These are phyloP conservation scores for Melaleuca alternifolia DNA, from an alignment of 345 rosid genomes.

Conservation along the genomic window DNA sequence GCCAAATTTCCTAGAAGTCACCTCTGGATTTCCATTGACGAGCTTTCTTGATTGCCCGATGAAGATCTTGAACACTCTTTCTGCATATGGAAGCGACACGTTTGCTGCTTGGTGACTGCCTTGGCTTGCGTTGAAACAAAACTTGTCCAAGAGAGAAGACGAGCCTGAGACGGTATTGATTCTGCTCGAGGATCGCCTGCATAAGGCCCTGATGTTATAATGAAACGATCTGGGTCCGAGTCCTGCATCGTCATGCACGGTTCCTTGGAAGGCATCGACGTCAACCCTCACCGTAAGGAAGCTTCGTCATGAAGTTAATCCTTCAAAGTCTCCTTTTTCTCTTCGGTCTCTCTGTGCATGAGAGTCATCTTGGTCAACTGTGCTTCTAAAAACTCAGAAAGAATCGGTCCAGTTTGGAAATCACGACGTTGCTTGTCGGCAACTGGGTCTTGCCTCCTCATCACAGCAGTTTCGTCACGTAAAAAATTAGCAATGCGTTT, in stretches of 20 bases:
- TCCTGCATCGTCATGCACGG: neutral
- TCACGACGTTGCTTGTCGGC: neutral
- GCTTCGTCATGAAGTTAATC: too few species aligned
- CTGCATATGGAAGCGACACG: neutral
- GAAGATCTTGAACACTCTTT: neutral
- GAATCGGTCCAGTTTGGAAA: neutral
- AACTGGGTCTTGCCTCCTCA: neutral
- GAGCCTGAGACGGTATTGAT: neutral
- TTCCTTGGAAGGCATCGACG: neutral
- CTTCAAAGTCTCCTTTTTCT: too few species aligned
- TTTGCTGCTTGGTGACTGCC: neutral
- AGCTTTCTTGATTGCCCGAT: neutral
- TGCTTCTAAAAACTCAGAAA: too few species aligned
- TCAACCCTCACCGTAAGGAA: neutral
- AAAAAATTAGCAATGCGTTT: neutral
- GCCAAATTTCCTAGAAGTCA: constrained; percentile 31
- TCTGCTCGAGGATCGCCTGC: neutral
- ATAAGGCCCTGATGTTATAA: neutral
- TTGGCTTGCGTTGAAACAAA: neutral
- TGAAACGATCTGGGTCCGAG: neutral
- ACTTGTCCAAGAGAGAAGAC: neutral
- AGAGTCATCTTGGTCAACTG: too few species aligned
- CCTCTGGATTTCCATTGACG: neutral
- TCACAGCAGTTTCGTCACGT: neutral
- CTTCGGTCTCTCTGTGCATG: too few species aligned